phyloP scores from a whole-genome alignment of 2,329 filamentous ascomycete species.

The Cladosporium sp. region DNA sequence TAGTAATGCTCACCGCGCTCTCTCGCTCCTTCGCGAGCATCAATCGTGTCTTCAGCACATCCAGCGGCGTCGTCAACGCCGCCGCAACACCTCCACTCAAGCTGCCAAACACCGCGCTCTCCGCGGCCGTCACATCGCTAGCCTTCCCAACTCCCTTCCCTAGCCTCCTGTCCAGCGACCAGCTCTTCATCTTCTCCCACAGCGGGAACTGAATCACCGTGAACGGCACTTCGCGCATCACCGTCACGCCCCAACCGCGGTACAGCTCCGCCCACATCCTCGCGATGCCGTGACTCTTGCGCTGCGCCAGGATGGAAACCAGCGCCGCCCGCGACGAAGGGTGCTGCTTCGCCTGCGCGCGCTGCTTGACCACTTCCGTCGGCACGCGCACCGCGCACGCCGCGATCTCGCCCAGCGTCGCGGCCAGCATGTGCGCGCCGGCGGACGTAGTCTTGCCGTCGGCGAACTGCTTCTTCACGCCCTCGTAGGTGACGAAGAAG shows the following conservation, averaged over 20 bases:
- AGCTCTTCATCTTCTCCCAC: constrained; percentile 89
- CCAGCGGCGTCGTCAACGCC: constrained; percentile 84
- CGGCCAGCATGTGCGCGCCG: constrained; percentile 74
- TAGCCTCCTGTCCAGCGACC: constrained; percentile 51
- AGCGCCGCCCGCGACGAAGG: constrained; percentile 68
- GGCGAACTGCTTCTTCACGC: constrained; percentile 30
- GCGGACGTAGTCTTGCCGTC: constrained; percentile 25
- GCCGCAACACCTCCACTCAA: constrained; percentile 82
- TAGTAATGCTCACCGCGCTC: constrained; percentile 60
- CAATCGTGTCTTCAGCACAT: constrained; percentile 94
- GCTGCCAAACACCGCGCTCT: constrained; percentile 84
- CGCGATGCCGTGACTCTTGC: constrained; percentile 42
- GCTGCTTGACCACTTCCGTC: constrained; percentile 95
- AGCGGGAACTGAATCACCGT: constrained; percentile 96
- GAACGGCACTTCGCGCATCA: constrained; percentile 95
- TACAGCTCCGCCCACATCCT: constrained; percentile 83
- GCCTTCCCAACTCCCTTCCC: constrained; percentile 25
- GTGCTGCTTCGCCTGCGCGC: constrained; percentile 85
- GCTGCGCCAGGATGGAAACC: constrained; percentile 60
- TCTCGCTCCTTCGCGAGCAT: constrained; percentile 79
- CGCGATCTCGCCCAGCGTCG: constrained; percentile 82
- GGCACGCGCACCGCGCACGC: constrained; percentile 91
- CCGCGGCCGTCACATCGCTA: constrained; percentile 62
- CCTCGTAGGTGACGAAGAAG: constrained; percentile 66
- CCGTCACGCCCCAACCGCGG: constrained; percentile 86